These are phyloP conservation scores for Cercospora canescens DNA, from an alignment of 2,329 filamentous ascomycete genomes.

Conservation along the genomic window DNA sequence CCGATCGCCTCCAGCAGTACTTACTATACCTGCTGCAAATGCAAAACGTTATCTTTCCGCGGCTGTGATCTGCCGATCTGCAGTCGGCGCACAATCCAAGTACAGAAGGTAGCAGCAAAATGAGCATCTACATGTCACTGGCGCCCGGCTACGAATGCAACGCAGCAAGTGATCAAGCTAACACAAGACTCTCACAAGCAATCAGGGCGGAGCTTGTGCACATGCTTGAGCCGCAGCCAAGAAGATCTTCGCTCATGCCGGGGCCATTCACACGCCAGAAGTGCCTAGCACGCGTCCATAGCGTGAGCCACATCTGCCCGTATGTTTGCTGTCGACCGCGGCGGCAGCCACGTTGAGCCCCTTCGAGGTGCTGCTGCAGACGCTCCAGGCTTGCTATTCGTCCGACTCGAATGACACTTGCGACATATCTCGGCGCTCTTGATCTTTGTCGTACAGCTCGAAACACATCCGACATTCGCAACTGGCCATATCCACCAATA, in stretches of 20 bases:
- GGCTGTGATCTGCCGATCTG: neutral
- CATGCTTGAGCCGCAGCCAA: conserved; percentile 12
- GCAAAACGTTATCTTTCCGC: neutral
- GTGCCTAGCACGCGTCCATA: neutral
- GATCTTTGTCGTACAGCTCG: conserved; percentile 2
- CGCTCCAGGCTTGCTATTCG: conserved; percentile 10
- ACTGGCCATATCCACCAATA: conserved; percentile 15
- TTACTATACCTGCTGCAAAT: neutral
- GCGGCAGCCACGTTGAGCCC: neutral
- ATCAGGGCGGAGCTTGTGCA: conserved; percentile 15
- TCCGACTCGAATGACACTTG: conserved; percentile 12
- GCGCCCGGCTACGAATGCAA: neutral
- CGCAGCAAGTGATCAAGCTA: conserved; percentile 3
- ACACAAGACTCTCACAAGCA: conserved; percentile 12
- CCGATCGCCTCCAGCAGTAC: neutral
- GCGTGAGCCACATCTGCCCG: neutral
- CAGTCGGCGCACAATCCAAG: conserved; percentile 3
- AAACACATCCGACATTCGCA: conserved; percentile 21
- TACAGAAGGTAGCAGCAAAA: conserved; percentile 1
- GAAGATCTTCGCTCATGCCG: neutral
- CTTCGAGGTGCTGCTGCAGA: neutral
- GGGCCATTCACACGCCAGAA: conserved; percentile 6
- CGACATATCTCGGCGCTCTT: neutral
- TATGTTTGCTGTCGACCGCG: conserved; percentile 1
- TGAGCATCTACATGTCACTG: neutral